Evolutionary conservation across 208 protist genomes (phyloP).

Genomic region (Histomonas meleagridis): DNA sequence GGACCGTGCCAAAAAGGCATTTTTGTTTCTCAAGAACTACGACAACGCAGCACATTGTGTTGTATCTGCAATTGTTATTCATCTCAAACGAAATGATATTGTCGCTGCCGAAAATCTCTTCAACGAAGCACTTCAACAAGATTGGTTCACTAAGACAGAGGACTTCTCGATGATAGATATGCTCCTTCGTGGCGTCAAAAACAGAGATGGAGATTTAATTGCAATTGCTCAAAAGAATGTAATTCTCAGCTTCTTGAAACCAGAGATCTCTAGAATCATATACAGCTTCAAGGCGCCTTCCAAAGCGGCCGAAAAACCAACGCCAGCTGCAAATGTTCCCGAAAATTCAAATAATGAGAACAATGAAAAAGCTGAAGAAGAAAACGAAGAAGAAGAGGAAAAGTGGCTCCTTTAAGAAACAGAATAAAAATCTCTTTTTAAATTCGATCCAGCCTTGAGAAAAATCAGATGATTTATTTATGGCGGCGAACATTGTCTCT

Average conservation of each 20-base stretch:
- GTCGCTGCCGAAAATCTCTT: background rate
- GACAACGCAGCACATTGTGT: background rate
- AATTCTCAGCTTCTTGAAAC: background rate
- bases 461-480: background rate
- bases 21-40: background rate
- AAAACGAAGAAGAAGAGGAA: background rate
- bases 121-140: background rate
- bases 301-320: background rate
- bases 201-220: background rate
- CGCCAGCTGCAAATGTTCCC: background rate
- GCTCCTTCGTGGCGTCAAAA: background rate
- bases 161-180: background rate
- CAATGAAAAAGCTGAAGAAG: background rate
- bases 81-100: background rate
- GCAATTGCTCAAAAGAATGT: background rate
- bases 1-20: background rate
- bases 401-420: background rate
- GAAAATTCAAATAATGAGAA: background rate
- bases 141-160: background rate
- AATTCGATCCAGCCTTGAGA: too few species aligned
- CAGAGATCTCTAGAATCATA: conserved; percentile 16
- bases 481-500: background rate
- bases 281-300: background rate
- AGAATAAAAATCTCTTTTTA: too few species aligned
- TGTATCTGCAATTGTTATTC: background rate